Percentiles rank a stretch among this genome's conserved stretches.
phyloP scores from a whole-genome alignment of 805 yeast species.

The Starmerella geochares region DNA sequence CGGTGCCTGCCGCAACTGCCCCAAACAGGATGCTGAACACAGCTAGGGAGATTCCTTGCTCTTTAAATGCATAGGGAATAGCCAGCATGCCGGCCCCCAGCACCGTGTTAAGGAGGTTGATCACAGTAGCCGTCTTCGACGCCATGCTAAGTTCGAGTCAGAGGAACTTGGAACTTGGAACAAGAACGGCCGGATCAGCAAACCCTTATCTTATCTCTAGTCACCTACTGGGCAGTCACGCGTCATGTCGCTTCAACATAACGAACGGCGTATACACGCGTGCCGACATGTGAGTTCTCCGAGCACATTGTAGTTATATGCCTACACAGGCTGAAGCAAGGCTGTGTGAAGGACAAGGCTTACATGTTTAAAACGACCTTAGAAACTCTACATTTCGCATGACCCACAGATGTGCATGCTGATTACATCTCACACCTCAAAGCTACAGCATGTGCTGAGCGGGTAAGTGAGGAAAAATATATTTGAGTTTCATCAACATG shows the following conservation, averaged over 20 bases:
- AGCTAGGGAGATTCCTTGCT: constrained; percentile 56
- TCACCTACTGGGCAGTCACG: neutral
- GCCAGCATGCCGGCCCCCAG: constrained; percentile 73
- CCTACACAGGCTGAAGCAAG: no score
- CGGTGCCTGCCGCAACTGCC: constrained; percentile 55
- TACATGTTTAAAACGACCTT: no score
- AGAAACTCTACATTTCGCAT: no score
- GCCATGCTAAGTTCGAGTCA: constrained; percentile 30
- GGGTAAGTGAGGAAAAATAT: neutral
- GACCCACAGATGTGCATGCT: neutral
- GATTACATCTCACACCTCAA: neutral
- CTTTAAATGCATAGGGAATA: constrained; percentile 57
- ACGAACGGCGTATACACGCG: neutral
- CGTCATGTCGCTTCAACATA: neutral
- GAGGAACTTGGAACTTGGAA: no score
- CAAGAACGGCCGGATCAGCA: neutral
- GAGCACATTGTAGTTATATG: no score
- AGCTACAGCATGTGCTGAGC: neutral
- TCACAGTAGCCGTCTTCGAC: constrained; percentile 43
- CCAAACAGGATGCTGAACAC: constrained; percentile 45
- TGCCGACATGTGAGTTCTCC: no score
- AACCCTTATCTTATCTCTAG: constrained; percentile 7
- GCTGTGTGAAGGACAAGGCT: no score
- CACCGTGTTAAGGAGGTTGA: constrained; percentile 61
- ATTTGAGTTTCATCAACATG: neutral